phyloP scores from a whole-genome alignment of 768 basidiomycete species.

The Lactarius evosmus region DNA sequence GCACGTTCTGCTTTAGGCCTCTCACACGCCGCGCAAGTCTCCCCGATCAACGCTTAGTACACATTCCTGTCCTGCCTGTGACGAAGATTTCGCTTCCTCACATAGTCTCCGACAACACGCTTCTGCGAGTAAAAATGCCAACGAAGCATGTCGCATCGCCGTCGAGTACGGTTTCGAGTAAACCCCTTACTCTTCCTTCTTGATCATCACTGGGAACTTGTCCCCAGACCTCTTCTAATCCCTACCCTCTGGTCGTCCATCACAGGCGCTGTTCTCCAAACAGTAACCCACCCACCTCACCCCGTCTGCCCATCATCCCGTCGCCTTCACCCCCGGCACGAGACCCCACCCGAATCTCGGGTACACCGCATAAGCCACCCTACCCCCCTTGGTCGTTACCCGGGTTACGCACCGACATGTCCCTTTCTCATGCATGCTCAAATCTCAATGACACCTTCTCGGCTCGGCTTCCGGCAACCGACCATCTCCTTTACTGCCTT shows the following conservation, averaged over 20 bases:
- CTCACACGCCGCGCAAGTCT: constrained; percentile 24
- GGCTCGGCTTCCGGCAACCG: constrained; percentile 19
- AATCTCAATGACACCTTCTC: constrained; percentile 19
- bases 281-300: not conserved
- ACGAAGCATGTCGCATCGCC: constrained; percentile 69
- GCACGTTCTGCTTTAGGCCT: constrained; percentile 7
- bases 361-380: not conserved
- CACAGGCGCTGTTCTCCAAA: not conserved
- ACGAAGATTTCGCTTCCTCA: constrained; percentile 58
- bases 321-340: not conserved
- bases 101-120: constrained; percentile 63
- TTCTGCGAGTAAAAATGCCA: constrained; percentile 41
- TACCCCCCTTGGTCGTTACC: constrained; percentile 15
- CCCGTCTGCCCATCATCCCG: constrained; percentile 1
- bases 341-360: not conserved
- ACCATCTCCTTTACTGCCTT: constrained; percentile 16
- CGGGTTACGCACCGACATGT: constrained; percentile 5
- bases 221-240: not conserved
- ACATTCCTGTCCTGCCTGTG: constrained; percentile 74
- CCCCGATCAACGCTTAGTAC: constrained; percentile 31
- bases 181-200: constrained; percentile 25
- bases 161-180: constrained; percentile 73
- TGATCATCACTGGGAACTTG: not conserved
- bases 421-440: constrained; percentile 2
- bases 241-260: not conserved